Evolutionary conservation across 2,329 filamentous ascomycete species (phyloP).

Genomic region (Verticillium zaregamsianum): DNA sequence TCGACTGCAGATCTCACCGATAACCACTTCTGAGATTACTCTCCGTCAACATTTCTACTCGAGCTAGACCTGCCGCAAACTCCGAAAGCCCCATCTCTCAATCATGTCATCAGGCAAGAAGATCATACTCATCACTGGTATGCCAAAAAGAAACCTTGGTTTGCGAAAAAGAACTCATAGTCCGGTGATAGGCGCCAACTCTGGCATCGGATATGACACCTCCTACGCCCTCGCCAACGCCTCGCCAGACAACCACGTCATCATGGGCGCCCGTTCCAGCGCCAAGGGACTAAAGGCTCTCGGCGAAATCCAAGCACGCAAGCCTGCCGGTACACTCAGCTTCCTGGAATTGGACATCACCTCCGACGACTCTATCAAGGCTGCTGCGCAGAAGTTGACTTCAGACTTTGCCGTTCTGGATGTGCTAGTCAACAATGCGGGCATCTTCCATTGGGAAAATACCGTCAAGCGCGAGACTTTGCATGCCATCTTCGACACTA

Average conservation of each 20-base stretch:
- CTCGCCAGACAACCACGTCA: constrained; percentile 31
- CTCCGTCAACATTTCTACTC: too few relatives aligned
- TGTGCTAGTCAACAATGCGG: constrained; percentile 56
- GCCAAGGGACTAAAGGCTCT: constrained; percentile 32
- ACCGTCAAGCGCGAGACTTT: constrained; percentile 51
- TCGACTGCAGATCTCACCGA: too few relatives aligned
- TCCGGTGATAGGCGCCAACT: constrained; percentile 30
- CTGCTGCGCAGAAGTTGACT: constrained; percentile 46
- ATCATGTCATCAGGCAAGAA: constrained; percentile 19
- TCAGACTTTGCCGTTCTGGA: constrained; percentile 46
- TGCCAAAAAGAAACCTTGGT: neutral
- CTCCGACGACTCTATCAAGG: constrained; percentile 51
- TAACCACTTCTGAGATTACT: too few relatives aligned
- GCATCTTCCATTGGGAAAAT: constrained; percentile 47
- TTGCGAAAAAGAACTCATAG: too few relatives aligned
- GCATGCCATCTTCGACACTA: constrained; percentile 41
- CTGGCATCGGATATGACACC: constrained; percentile 42
- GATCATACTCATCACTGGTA: constrained; percentile 26
- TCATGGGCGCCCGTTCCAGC: constrained; percentile 30
- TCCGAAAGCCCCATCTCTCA: neutral
- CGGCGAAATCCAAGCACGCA: constrained; percentile 25
- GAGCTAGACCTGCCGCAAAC: neutral
- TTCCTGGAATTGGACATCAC: constrained; percentile 54
- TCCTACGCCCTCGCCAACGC: constrained; percentile 27
- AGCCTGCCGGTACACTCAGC: constrained; percentile 52